Evolutionary conservation across 345 rosid species (phyloP).

Genomic region (Populus nigra): DNA sequence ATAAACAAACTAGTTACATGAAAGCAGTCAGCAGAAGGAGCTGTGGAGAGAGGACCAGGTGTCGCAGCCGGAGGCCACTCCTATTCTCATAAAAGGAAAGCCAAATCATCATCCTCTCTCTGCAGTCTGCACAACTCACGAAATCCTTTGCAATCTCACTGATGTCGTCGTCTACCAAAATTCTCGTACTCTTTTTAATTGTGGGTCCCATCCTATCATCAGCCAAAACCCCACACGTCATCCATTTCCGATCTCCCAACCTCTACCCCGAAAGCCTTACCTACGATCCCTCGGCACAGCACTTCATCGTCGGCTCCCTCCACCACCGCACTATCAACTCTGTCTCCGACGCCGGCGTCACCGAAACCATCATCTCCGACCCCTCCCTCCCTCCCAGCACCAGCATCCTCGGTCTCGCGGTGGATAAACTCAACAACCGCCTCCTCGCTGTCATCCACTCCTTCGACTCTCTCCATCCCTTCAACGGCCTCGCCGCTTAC

Average conservation of each 20-base stretch:
- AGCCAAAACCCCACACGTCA: slow-evolving; percentile 45
- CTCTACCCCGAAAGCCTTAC: slow-evolving; percentile 78
- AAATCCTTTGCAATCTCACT: no score
- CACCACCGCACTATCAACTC: slow-evolving; percentile 53
- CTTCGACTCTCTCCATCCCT: slow-evolving; percentile 50
- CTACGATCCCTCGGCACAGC: slow-evolving; percentile 68
- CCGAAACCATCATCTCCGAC: slow-evolving; percentile 55
- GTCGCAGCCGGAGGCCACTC: no score
- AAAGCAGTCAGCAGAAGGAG: no score
- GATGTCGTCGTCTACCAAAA: not conserved
- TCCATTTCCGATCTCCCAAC: slow-evolving; percentile 59
- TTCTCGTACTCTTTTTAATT: slow-evolving; percentile 2
- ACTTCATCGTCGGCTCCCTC: slow-evolving; percentile 79
- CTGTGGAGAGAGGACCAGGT: no score
- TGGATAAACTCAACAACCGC: slow-evolving; percentile 56
- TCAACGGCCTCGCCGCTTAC: slow-evolving; percentile 84
- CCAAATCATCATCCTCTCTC: no score
- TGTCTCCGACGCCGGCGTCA: slow-evolving; percentile 80
- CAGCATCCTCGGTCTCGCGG: slow-evolving; percentile 53
- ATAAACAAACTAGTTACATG: no score
- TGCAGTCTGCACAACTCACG: not conserved
- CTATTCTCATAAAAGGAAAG: no score
- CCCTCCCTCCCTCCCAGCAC: slow-evolving; percentile 55
- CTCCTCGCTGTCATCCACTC: slow-evolving; percentile 62
- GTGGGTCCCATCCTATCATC: slow-evolving; percentile 16